Conservation (phyloP, 129 eudicot species). For the Lonicera japonica region DNA sequence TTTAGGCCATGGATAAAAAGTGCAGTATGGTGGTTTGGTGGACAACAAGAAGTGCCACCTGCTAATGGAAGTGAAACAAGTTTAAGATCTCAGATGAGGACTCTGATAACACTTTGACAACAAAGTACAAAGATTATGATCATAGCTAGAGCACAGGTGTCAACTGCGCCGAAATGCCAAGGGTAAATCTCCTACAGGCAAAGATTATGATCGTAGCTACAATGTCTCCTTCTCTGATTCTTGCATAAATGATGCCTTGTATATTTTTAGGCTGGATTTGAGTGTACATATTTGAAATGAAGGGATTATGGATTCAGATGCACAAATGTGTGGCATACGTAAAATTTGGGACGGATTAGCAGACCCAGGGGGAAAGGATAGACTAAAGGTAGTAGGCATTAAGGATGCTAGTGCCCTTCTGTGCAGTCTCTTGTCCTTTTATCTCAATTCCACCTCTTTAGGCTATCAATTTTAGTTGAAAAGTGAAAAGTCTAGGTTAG, state of each 20-base stretch:
- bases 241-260: neutral
- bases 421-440: neutral
- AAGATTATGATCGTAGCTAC: neutral
- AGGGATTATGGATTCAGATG: conserved; percentile 1
- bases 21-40: no score
- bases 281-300: neutral
- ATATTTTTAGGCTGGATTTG: neutral
- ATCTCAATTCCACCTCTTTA: no score
- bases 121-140: no score
- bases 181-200: no score
- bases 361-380: neutral
- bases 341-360: neutral
- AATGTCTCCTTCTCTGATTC: neutral
- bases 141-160: no score
- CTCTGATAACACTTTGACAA: no score
- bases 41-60: no score
- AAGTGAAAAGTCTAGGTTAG: neutral
- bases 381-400: neutral
- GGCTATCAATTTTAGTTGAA: neutral
- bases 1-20: no score
- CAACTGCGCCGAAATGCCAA: no score
- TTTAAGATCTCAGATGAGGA: no score
- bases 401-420: neutral
- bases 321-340: neutral
- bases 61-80: no score